Conservation (phyloP, 306 rosid genomes). For the Astragalus glycyphyllos region DNA sequence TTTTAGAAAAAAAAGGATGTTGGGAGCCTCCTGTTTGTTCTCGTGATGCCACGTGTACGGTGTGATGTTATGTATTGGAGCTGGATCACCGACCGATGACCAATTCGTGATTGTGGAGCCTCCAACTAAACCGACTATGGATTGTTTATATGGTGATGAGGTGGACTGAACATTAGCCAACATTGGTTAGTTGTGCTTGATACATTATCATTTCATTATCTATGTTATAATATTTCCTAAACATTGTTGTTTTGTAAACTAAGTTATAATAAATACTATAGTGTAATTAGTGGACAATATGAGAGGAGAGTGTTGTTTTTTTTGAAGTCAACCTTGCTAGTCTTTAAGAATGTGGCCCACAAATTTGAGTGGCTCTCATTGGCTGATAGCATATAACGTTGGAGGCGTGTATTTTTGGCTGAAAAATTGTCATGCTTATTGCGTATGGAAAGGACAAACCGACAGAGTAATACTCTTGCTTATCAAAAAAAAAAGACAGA, state of each 20-base stretch:
- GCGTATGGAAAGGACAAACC: slow-evolving; percentile 6
- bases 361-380: slow-evolving; percentile 13
- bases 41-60: slow-evolving; percentile 60
- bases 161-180: slow-evolving; percentile 33
- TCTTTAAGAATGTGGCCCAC: background rate
- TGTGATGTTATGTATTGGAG: slow-evolving; percentile 39
- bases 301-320: background rate
- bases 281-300: slow-evolving; percentile 22
- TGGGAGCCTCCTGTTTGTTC: slow-evolving; percentile 60
- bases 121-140: slow-evolving; percentile 57
- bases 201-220: slow-evolving; percentile 22
- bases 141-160: slow-evolving; percentile 45
- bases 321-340: slow-evolving; percentile 26
- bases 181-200: slow-evolving; percentile 32
- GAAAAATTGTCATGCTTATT: slow-evolving; percentile 24
- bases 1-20: slow-evolving; percentile 3
- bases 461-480: background rate
- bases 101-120: slow-evolving; percentile 42
- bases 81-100: slow-evolving; percentile 60
- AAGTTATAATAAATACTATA: background rate
- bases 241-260: slow-evolving; percentile 4
- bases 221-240: slow-evolving; percentile 15
- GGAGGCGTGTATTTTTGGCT: background rate
- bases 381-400: slow-evolving; percentile 4
- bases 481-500: no score